Percentiles rank a stretch among this genome's conserved stretches.
phyloP scores from a whole-genome alignment of 2,329 filamentous ascomycete genomes.

The Cytospora schulzeri region DNA sequence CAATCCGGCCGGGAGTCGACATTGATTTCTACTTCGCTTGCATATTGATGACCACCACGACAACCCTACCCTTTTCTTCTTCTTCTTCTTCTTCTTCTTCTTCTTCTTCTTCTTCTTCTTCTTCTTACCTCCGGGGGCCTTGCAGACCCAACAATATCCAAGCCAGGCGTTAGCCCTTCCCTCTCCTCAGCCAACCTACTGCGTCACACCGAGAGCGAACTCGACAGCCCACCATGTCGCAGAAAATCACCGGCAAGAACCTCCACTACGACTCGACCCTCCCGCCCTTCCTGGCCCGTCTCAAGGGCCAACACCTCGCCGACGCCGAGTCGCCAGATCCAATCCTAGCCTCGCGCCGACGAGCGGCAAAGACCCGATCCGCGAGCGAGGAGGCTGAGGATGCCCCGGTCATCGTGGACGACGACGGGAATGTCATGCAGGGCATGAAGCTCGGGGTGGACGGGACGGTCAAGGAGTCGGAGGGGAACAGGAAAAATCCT shows the following conservation, averaged over 20 bases:
- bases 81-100: too few species aligned
- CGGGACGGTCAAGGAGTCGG: conserved; percentile 42
- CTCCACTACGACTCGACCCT: conserved; percentile 64
- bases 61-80: too few species aligned
- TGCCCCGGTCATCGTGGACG: conserved; percentile 73
- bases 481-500: conserved; percentile 24
- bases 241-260: conserved; percentile 71
- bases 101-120: too few species aligned
- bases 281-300: conserved; percentile 62
- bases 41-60: too few species aligned
- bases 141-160: too few species aligned
- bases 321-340: conserved; percentile 53
- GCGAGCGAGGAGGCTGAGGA: conserved; percentile 75
- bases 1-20: background rate
- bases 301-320: conserved; percentile 56
- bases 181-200: background rate
- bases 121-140: too few species aligned
- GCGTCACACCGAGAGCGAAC: conserved; percentile 9
- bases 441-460: conserved; percentile 43
- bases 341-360: conserved; percentile 51
- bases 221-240: conserved; percentile 42
- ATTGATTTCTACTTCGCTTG: too few species aligned
- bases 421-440: conserved; percentile 64
- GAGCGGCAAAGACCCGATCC: conserved; percentile 56
- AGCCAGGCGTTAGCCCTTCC: background rate